Conservation (phyloP, 2,329 filamentous ascomycete species). For the Cladophialophora chaetospira region DNA sequence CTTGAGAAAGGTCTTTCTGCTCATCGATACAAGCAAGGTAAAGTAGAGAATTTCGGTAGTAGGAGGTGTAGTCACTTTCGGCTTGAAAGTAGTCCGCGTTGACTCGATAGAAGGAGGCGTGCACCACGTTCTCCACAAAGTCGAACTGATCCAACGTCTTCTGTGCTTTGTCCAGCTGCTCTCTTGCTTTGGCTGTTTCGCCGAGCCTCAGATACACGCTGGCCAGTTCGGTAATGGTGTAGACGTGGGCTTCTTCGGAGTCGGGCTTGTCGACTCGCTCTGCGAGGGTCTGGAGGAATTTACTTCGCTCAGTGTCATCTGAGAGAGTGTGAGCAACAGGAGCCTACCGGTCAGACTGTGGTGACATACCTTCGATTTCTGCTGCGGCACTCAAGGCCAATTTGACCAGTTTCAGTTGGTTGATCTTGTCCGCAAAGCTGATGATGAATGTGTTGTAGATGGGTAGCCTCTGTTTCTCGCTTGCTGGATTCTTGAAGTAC, state of each 20-base stretch:
- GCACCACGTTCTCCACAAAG: conserved; percentile 90
- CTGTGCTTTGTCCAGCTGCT: conserved; percentile 85
- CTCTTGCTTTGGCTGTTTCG: conserved; percentile 78
- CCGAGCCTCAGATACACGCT: conserved; percentile 79
- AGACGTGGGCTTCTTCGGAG: conserved; percentile 94
- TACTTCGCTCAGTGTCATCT: conserved; percentile 85
- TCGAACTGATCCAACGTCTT: conserved; percentile 88
- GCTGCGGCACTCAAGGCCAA: conserved; percentile 83
- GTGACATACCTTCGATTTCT: conserved; percentile 70
- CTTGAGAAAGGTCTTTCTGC: conserved; percentile 65
- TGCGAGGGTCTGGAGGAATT: conserved; percentile 79
- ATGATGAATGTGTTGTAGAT: conserved; percentile 95
- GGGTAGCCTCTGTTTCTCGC: conserved; percentile 78
- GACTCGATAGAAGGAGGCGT: conserved; percentile 93
- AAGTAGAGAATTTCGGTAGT: conserved; percentile 95
- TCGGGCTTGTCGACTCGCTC: conserved; percentile 88
- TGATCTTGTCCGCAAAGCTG: conserved; percentile 97
- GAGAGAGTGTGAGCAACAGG: not conserved
- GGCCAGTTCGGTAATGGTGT: conserved; percentile 87
- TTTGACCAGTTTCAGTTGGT: conserved; percentile 94
- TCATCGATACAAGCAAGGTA: conserved; percentile 96
- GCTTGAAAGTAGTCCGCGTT: conserved; percentile 93
- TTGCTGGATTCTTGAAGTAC: conserved; percentile 83
- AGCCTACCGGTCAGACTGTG: not conserved
- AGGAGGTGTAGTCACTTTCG: conserved; percentile 90